Evolutionary conservation across 768 basidiomycete species (phyloP), one percentile per base, ranked within the genome.

Genomic region (Suillus hirtellus): DNA sequence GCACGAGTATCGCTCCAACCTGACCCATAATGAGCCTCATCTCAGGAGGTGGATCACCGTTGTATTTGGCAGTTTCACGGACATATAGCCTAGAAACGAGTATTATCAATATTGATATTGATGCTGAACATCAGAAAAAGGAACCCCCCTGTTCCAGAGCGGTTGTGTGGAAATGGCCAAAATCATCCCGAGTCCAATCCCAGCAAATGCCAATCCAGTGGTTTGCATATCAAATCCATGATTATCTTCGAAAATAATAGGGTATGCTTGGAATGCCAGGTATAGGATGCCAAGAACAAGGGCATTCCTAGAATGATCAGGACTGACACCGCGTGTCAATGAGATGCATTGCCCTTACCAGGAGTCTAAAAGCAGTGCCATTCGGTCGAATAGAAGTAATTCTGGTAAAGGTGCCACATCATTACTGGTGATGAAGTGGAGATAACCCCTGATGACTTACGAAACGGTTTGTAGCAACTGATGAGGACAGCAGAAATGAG

Each of bases 381-480:
- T 94, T n/a, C 83, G 80, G 67, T 95, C 90, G 56, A 79, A 83
- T 0, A 84, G 47, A 5, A 91, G 75, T 7, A 92, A 76, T 71
- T 86, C 89, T 90, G 63, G 42, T 19, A 61, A 27, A 27, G 3
- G 17, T 58, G 49, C 10, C 31, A 19, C 40, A 24, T 61, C 43
- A 59, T 64, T 43, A 60, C 55, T 58, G 27, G 38, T 2, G 24
- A 40, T 4, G 17, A 27, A 35, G 10, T 38, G 19, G 2, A 31
- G 11, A 19, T 35, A 17, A 54, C 14, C 17, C 10, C 19, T 35
- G 19, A 21, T 38, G 38, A 76, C 89, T 60, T 70, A 91, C 91
- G 77, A 72, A 95, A 93, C 1, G 93, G 92, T 8, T 78, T 85
- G 60, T 81, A 87, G 66, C 87, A 87, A 66, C 88, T 91, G 63